Evolutionary conservation across 1,284 basidiomycete genomes (phyloP).

Genomic region (Trichosporon sp.): DNA sequence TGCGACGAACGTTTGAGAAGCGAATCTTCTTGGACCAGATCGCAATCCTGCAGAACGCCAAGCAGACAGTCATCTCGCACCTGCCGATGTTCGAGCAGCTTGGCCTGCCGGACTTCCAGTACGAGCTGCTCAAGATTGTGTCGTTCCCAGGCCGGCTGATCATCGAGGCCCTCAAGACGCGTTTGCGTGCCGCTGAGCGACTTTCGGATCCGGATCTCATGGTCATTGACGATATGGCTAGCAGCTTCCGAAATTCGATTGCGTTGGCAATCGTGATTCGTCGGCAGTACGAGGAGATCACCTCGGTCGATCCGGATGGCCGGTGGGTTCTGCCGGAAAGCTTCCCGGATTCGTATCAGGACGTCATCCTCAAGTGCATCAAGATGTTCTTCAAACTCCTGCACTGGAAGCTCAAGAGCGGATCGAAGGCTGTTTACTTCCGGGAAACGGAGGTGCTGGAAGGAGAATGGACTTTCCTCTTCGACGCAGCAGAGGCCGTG

Average conservation of each 20-base stretch:
- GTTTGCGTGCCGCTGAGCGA: conserved; percentile 84
- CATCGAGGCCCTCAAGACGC: conserved; percentile 81
- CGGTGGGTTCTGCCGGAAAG: conserved; percentile 86
- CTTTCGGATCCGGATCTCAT: conserved; percentile 77
- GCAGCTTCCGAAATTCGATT: conserved; percentile 86
- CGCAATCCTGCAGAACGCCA: conserved; percentile 76
- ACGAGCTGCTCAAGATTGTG: conserved; percentile 86
- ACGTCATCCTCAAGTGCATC: conserved; percentile 79
- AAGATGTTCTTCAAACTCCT: conserved; percentile 89
- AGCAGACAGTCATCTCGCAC: conserved; percentile 78
- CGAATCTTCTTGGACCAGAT: conserved; percentile 84
- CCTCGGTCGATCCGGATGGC: conserved; percentile 74
- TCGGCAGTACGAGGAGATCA: conserved; percentile 83
- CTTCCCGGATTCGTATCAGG: conserved; percentile 83
- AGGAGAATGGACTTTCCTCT: conserved; percentile 92
- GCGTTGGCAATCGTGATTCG: conserved; percentile 92
- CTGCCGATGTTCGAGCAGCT: conserved; percentile 52
- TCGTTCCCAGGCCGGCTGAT: conserved; percentile 92
- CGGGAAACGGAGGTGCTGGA: conserved; percentile 97
- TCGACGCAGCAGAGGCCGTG: conserved; percentile 84
- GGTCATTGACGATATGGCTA: conserved; percentile 92
- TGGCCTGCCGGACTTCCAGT: conserved; percentile 87
- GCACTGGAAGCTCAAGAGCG: conserved; percentile 91
- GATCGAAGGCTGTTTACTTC: conserved; percentile 86
- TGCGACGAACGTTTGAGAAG: conserved; percentile 90